Percentiles rank a stretch among this genome's conserved stretches.
Evolutionary conservation across 2,329 filamentous ascomycete genomes (phyloP).

Genomic region (Exserohilum turcica): DNA sequence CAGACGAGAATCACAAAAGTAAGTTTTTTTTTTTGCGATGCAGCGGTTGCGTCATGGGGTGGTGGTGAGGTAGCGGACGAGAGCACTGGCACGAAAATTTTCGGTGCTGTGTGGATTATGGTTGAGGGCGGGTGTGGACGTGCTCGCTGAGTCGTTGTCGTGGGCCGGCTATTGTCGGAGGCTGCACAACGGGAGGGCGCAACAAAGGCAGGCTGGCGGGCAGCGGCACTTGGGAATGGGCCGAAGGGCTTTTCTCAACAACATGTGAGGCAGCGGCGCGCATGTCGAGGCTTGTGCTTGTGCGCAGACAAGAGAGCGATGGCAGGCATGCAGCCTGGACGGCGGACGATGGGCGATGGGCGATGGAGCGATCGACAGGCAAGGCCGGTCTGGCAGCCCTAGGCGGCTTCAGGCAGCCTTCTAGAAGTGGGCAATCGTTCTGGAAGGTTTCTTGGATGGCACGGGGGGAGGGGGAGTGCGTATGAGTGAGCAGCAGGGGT

Average conservation of each 20-base stretch:
- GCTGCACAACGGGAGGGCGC: constrained; percentile 13
- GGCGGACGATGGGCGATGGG: constrained; percentile 22
- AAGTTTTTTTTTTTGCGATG: constrained; percentile 5
- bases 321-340: constrained; percentile 22
- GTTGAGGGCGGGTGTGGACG: constrained; percentile 19
- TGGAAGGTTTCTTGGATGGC: constrained; percentile 24
- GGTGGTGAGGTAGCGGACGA: constrained; percentile 23
- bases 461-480: constrained; percentile 16
- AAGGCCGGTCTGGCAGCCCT: constrained; percentile 25
- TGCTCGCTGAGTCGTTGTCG: constrained; percentile 26
- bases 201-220: constrained; percentile 17
- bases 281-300: constrained; percentile 5
- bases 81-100: constrained; percentile 27
- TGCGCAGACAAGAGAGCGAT: constrained; percentile 16
- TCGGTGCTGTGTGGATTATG: constrained; percentile 18
- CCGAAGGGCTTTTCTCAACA: constrained; percentile 23
- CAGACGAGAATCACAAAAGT: constrained; percentile 23
- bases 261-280: constrained; percentile 16
- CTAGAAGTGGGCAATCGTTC: constrained; percentile 38
- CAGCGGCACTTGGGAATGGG: constrained; percentile 10
- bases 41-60: constrained; percentile 34
- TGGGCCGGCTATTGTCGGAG: constrained; percentile 31
- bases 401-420: constrained; percentile 36
- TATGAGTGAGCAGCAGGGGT: constrained; percentile 1
- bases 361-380: constrained; percentile 31